Percentiles rank a stretch among this genome's conserved stretches.
Conservation (phyloP, 306 rosid genomes). For the Gynostemma pentaphyllum region DNA sequence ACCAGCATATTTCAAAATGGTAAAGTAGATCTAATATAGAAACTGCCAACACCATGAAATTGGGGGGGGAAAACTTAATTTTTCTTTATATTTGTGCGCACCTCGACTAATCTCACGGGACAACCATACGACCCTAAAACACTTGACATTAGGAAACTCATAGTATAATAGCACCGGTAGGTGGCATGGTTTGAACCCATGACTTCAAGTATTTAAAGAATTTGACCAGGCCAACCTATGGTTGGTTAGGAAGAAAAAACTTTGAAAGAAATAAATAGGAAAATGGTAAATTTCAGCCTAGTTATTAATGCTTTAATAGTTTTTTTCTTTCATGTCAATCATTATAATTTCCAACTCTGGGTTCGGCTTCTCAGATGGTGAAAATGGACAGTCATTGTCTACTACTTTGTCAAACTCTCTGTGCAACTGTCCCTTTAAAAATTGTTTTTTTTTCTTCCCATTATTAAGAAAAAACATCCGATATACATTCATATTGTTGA, state of each 20-base stretch:
- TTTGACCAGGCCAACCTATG: no score
- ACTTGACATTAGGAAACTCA: no score
- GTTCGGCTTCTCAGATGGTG: not conserved
- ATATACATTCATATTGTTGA: not conserved
- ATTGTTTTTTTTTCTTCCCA: not conserved
- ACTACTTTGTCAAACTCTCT: no score
- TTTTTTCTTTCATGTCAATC: not conserved
- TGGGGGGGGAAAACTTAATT: no score
- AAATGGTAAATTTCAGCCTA: not conserved
- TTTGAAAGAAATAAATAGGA: not conserved
- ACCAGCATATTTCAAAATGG: not conserved
- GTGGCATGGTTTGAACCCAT: no score
- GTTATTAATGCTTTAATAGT: not conserved
- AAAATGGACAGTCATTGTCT: not conserved
- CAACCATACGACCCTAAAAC: no score
- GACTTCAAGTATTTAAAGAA: no score
- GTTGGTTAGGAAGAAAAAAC: no score
- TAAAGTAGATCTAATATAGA: not conserved
- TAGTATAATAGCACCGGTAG: no score
- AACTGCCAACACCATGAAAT: not conserved
- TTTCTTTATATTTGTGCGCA: no score
- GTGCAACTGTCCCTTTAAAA: no score
- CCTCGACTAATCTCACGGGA: no score
- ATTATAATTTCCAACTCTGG: not conserved
- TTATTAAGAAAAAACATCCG: not conserved